A percentile compares a stretch with the other conserved stretches of the same genome.
phyloP scores from a whole-genome alignment of 2,329 filamentous ascomycete species.

The Epichloe elymi region DNA sequence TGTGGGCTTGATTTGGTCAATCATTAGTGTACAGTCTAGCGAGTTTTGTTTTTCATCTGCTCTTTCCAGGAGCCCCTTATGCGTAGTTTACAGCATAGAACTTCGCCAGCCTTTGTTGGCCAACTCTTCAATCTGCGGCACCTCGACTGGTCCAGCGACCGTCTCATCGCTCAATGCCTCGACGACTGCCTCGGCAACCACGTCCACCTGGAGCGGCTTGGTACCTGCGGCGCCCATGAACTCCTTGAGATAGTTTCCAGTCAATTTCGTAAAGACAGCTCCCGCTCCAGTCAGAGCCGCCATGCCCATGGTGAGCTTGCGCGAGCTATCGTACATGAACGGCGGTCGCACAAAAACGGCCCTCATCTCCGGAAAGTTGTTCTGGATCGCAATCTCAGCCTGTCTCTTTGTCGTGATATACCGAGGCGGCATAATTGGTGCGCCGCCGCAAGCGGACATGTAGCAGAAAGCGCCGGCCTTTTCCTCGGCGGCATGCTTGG shows the following conservation, averaged over 20 bases:
- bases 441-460: conserved; percentile 77
- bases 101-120: conserved; percentile 78
- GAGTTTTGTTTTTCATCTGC: conserved; percentile 6
- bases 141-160: conserved; percentile 64
- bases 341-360: conserved; percentile 72
- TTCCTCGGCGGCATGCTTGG: conserved; percentile 56
- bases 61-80: background rate
- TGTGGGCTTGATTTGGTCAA: background rate
- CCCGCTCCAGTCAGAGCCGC: conserved; percentile 66
- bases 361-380: conserved; percentile 61
- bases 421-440: conserved; percentile 67
- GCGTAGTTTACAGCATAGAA: conserved; percentile 59
- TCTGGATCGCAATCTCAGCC: conserved; percentile 65
- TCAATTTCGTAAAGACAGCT: conserved; percentile 61
- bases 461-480: conserved; percentile 64
- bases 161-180: conserved; percentile 68
- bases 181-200: conserved; percentile 79
- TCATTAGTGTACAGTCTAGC: conserved; percentile 21
- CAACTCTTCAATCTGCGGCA: conserved; percentile 66
- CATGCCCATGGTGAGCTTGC: conserved; percentile 72
- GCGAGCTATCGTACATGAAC: conserved; percentile 78
- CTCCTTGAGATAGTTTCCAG: conserved; percentile 61
- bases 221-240: conserved; percentile 72
- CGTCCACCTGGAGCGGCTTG: conserved; percentile 78
- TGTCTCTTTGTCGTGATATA: conserved; percentile 90